These are phyloP conservation scores for Fonsecaea monophora DNA, from an alignment of 2,329 filamentous ascomycete genomes.

Conservation along the genomic window DNA sequence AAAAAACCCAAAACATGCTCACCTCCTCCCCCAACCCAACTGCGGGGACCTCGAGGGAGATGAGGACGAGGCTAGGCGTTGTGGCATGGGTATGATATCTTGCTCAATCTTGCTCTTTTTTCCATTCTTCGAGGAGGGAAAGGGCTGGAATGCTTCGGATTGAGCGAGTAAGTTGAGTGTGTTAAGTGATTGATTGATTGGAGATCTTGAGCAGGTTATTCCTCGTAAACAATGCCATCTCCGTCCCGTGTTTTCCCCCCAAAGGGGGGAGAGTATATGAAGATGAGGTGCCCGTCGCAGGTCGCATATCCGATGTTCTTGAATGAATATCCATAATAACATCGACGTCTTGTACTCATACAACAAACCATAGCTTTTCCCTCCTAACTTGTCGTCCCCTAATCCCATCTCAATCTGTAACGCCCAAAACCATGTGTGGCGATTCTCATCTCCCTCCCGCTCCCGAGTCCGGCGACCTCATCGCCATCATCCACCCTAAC, in stretches of 20 bases:
- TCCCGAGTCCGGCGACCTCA: constrained; percentile 37
- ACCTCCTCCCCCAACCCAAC: neutral
- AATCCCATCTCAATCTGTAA: neutral
- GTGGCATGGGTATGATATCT: neutral
- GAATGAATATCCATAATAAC: neutral
- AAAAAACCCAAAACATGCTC: neutral
- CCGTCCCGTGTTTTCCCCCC: neutral
- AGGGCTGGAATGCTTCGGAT: neutral
- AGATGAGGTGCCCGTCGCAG: neutral
- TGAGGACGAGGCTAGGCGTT: neutral
- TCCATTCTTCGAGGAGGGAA: neutral
- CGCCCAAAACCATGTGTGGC: constrained; percentile 27
- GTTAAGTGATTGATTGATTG: neutral
- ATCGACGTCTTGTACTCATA: neutral
- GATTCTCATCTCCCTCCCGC: constrained; percentile 37
- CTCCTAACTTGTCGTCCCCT: neutral
- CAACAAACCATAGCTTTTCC: neutral
- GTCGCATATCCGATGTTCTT: neutral
- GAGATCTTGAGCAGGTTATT: constrained; percentile 6
- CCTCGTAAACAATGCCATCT: neutral
- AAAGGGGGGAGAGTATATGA: neutral
- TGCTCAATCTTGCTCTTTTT: neutral
- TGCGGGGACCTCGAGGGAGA: neutral
- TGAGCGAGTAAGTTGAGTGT: too few relatives aligned
- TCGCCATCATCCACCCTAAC: constrained; percentile 39